phyloP scores from a whole-genome alignment of 306 rosid genomes.

The Aeschynomene evenia region DNA sequence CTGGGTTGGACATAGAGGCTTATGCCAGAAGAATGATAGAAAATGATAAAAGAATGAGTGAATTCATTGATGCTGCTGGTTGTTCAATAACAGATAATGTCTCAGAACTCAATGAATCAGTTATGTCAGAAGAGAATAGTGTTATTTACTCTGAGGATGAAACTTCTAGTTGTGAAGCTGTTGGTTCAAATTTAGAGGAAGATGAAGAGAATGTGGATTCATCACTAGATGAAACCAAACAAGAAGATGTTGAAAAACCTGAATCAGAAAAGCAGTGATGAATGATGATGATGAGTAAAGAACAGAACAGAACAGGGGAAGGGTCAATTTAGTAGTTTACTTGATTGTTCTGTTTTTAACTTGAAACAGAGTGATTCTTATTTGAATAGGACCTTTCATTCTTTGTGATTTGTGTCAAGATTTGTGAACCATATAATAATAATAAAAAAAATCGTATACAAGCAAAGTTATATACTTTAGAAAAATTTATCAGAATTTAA shows the following conservation, averaged over 20 bases:
- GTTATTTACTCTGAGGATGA: conserved; percentile 44
- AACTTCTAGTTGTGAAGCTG: conserved; percentile 28
- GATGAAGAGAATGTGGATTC: conserved; percentile 10
- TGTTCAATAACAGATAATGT: conserved; percentile 36
- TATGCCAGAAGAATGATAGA: conserved; percentile 59
- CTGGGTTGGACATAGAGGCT: conserved; percentile 45
- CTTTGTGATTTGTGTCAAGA: no score
- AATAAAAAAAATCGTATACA: no score
- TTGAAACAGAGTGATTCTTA: background rate
- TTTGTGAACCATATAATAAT: no score
- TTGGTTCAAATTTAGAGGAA: conserved; percentile 28
- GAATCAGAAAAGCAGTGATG: conserved; percentile 12
- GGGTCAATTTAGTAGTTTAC: conserved; percentile 16
- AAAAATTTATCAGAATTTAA: no score
- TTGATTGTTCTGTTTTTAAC: conserved; percentile 18
- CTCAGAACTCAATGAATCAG: conserved; percentile 26
- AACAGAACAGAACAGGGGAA: conserved; percentile 1
- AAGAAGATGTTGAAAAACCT: background rate
- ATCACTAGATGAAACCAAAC: conserved; percentile 26
- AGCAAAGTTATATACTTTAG: no score
- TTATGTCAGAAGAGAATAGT: conserved; percentile 28
- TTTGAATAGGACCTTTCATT: no score
- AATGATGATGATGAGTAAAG: no score
- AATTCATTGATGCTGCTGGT: conserved; percentile 36
- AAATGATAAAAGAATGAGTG: conserved; percentile 52